Base-by-base conservation (phyloP, 495 filamentous ascomycete genomes). In the Ascodesmis nigricans region DNA sequence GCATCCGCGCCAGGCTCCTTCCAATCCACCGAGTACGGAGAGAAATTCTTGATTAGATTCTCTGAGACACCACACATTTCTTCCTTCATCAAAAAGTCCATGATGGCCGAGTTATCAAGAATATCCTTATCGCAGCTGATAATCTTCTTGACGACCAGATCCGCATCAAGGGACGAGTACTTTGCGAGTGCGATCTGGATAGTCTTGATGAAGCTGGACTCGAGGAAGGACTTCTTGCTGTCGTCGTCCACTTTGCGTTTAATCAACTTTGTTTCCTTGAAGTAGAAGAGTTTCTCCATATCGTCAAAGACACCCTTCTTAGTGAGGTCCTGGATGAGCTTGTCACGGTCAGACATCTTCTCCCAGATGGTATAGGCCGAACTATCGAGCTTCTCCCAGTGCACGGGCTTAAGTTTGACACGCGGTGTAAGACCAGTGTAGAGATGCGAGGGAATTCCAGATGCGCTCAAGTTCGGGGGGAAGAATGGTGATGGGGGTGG, bases 321-420 rank as follows among this genome's bases (percentile, higher is more conserved):
- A 20, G 77, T 78, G 31, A 97, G 64, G 45, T 97, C 87, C 13
- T 72, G 70, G 50, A 93, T 95, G 53, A 93, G 91, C 50, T 90
- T 75, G 60, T 97, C 90, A 50, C 80, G 79, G 40, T 71, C 76
- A 17, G 77, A 69, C 53, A 91, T 79, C 10, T 69, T 59, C 24
- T 87, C 87, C 90, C 90, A 97, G 40, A 95, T 79, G 21, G 87
- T 95, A 23, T 84, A 79, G 51, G 91, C 73, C 10, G 81, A 78
- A 33, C 80, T 65, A 55, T 97, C 87, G 23, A 97, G 77, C 58
- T 97, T 97, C 52, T 97, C 87, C 87, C 87, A 97, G 60, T 97
- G 87, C 41, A 97, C 66, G 22, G 87, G 83, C 67, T 97, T 97
- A 48, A 97, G 77, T 58, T 95, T 97, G 71, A 90, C 93, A 66